These are phyloP conservation scores for Populus trichocarpa DNA, from an alignment of 441 rosid genomes.

Conservation along the genomic window DNA sequence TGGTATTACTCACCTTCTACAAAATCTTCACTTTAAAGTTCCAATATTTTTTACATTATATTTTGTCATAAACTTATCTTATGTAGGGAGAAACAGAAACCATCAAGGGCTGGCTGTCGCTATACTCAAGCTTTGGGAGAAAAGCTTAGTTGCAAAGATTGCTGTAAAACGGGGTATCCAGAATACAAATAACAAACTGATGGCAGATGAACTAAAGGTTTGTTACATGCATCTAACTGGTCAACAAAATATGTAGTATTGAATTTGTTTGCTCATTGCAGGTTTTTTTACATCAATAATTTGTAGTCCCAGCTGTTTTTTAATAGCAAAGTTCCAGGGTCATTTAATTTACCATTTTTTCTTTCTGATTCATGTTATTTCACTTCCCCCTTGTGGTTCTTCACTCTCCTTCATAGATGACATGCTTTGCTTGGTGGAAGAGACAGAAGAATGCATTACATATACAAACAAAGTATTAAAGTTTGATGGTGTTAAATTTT, in stretches of 20 bases:
- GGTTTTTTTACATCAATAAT: neutral
- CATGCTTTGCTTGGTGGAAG: slow-evolving; percentile 14
- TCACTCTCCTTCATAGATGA: neutral
- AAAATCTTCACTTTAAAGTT: slow-evolving; percentile 13
- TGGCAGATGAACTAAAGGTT: slow-evolving; percentile 96
- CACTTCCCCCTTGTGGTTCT: slow-evolving; percentile 5
- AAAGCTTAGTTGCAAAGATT: slow-evolving; percentile 79
- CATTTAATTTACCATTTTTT: neutral
- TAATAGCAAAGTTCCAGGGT: slow-evolving; percentile 8
- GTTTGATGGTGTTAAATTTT: slow-evolving; percentile 7
- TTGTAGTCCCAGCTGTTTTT: slow-evolving; percentile 9
- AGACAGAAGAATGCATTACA: neutral
- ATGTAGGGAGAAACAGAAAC: slow-evolving; percentile 85
- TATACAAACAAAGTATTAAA: neutral
- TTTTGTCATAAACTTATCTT: slow-evolving; percentile 24
- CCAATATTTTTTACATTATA: slow-evolving; percentile 5
- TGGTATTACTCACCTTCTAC: slow-evolving; percentile 44
- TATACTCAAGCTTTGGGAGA: slow-evolving; percentile 89
- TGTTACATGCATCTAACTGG: slow-evolving; percentile 17
- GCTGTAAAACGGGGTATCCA: slow-evolving; percentile 97
- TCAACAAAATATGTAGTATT: neutral
- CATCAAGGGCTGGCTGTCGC: slow-evolving; percentile 97
- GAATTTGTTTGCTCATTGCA: neutral
- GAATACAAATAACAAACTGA: slow-evolving; percentile 94
- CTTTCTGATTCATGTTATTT: neutral